Base-by-base conservation (phyloP, 345 rosid species). In the Psidium guajava region DNA sequence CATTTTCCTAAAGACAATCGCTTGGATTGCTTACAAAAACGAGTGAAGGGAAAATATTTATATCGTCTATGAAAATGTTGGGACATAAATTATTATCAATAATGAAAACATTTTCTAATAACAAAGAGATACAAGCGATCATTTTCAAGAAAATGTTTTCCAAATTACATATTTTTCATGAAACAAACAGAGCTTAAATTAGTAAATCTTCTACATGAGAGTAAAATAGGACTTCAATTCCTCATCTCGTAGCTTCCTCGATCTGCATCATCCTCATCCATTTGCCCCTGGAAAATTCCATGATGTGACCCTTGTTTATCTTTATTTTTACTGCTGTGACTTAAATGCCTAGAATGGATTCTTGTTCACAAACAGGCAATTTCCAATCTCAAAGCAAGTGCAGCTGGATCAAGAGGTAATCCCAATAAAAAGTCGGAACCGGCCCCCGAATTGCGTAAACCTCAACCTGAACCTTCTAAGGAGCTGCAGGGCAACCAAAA, bases 371-470 rank as follows among this genome's bases (percentile, higher is more conserved):
- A 3, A 54, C 91, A 96, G 98, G 98, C 98, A 36, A 90, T 94
- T 56, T 86, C 87, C 85, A 88, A 88, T 85, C 57, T 93, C 42
- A 96, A 96, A 90, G 96, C 94, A 86, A 94, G 91, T 90, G 98
- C 95, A 64, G 90, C 92, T 24, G 92, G 89, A 36, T 64, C 21
- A 20, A 86, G 87, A 44, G 87, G 86, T 11, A 80, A 74, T 74
- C 88, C 77, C 85, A 89, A 50, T 83, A 84, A 64, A 14, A 87
- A 87, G 73, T 28, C 85, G 6, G 89, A 84, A 42, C 32, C 86
- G 5, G 22, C 27, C 9, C 12, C 50, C 5, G 86, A 86, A 82
- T 82, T 85, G 81, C 80, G 11, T 61, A 87, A 50, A 42, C 59
- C 84, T 28, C 83, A 81, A 86, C 81, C 87, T 69, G 85, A 85